Base-by-base conservation (phyloP, 768 basidiomycete species). In the Tylopilus sp. region DNA sequence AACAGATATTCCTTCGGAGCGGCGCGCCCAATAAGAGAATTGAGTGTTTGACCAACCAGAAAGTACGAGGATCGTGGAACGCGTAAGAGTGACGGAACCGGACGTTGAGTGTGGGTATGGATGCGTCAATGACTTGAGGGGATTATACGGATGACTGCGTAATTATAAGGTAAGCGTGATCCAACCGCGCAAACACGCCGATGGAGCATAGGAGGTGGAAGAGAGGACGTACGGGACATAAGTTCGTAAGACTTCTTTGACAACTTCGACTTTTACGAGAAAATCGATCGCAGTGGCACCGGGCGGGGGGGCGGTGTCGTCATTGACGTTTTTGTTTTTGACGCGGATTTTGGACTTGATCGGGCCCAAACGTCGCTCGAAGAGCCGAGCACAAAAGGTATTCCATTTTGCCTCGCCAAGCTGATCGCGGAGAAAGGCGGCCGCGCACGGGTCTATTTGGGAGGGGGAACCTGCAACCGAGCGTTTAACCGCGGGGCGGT, bases 1-100 rank as follows among this genome's bases (percentile, higher is more conserved):
- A 34, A 80, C 78, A 45, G 77, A 78, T 41, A 78, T 73, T 26
- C 76, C 78, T 61, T 80, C 78, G 6, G 73, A 66, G 28, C 77
- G 76, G 47, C 77, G 76, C n/a, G 77, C 76, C 78, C 77, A 78
- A 54, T 80, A 80, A 42, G 77, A 79, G 45, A 78, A 78, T 52
- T 80, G 78, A 10, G 77, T 79, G 45, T 80, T 78, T 19, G 78
- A 80, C 77, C 77, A 80, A 53, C 77, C 77, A 6, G 77, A 78
- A 45, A 78, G 71, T 41, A 73, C 64, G 45, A 78, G 74, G 47
- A 78, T 74, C 40, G 76, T 75, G 34, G 76, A 72, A 38, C 78
- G 75, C 22, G 76, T 80, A 47, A 78, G 71, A 25, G 71, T 74
- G 46, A 78, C 78, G 52, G 68, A 68, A 36, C 77, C 78, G 12